Conservation (phyloP, 1,139 yeast species). For the Nakaseomyces delphensis region DNA sequence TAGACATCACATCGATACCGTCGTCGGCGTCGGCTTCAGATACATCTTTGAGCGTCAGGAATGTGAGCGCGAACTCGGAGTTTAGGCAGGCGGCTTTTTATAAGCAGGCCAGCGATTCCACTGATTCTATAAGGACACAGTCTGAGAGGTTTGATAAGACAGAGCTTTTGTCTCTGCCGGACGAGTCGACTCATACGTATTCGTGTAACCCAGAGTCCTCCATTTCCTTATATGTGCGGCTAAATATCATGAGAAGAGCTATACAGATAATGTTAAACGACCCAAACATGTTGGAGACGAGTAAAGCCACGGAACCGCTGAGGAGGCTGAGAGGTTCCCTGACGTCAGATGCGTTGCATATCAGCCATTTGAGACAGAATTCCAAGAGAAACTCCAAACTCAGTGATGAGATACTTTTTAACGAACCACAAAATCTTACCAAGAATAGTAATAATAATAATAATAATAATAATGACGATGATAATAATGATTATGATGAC, state of each 20-base stretch:
- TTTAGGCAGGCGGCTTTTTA: conserved; percentile 2
- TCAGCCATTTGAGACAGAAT: not conserved
- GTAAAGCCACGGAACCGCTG: conserved; percentile 3
- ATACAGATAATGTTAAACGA: conserved; percentile 45
- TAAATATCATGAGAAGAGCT: conserved; percentile 67
- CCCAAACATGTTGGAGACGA: conserved; percentile 21
- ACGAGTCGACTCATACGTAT: conserved; percentile 76
- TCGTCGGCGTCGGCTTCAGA: conserved; percentile 7
- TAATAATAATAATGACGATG: not conserved
- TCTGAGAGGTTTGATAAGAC: conserved; percentile 16
- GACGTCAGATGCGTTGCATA: conserved; percentile 1
- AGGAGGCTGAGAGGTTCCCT: not conserved
- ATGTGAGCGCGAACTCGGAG: not conserved
- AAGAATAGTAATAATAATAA: not conserved
- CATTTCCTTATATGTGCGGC: conserved; percentile 65
- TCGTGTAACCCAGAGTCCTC: conserved; percentile 79
- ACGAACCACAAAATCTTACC: not conserved
- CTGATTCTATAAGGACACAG: conserved; percentile 14
- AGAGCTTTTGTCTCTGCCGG: conserved; percentile 52
- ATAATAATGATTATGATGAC: not conserved
- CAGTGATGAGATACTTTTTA: not conserved
- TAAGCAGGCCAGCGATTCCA: conserved; percentile 4
- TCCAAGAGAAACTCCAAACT: no score
- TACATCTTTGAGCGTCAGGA: conserved; percentile 1
- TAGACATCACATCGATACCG: conserved; percentile 8